Evolutionary conservation across 2,329 filamentous ascomycete genomes (phyloP).

Genomic region (Hypoxylon sp.): DNA sequence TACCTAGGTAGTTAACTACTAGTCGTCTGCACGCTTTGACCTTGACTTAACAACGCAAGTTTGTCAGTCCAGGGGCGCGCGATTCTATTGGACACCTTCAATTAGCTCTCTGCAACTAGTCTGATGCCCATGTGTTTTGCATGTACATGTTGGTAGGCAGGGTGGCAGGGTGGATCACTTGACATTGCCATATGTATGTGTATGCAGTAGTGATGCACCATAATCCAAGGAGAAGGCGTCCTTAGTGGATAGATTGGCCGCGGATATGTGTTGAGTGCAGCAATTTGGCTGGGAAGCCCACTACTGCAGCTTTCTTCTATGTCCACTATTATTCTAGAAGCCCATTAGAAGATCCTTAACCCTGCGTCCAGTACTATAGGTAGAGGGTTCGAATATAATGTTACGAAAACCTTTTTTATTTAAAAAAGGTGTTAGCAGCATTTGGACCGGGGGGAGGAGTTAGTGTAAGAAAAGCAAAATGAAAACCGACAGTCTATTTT

Average conservation of each 20-base stretch:
- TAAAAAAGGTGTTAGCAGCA: too few relatives aligned
- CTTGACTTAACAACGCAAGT: constrained; percentile 30
- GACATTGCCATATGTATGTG: constrained; percentile 41
- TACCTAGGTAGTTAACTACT: constrained; percentile 23
- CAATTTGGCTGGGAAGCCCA: constrained; percentile 22
- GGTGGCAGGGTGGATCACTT: constrained; percentile 45
- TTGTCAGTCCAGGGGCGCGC: constrained; percentile 33
- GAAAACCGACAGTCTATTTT: constrained; percentile 29
- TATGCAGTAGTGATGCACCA: constrained; percentile 42
- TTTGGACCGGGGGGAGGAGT: too few relatives aligned
- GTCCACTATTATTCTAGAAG: constrained; percentile 42
- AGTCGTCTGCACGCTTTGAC: constrained; percentile 45
- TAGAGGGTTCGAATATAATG: constrained; percentile 5
- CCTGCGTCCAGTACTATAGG: background rate
- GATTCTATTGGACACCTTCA: constrained; percentile 38
- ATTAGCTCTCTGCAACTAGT: constrained; percentile 47
- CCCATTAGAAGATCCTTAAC: constrained; percentile 11
- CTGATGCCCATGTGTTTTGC: constrained; percentile 49
- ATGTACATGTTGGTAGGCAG: constrained; percentile 41
- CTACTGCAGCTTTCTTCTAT: constrained; percentile 35
- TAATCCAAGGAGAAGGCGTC: constrained; percentile 28
- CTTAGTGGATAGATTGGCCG: constrained; percentile 35
- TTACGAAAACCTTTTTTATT: constrained; percentile 6
- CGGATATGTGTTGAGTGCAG: constrained; percentile 39
- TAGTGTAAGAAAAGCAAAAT: constrained; percentile 32